Conservation (phyloP, 2,329 filamentous ascomycete species). For the Cordyceps javanica region DNA sequence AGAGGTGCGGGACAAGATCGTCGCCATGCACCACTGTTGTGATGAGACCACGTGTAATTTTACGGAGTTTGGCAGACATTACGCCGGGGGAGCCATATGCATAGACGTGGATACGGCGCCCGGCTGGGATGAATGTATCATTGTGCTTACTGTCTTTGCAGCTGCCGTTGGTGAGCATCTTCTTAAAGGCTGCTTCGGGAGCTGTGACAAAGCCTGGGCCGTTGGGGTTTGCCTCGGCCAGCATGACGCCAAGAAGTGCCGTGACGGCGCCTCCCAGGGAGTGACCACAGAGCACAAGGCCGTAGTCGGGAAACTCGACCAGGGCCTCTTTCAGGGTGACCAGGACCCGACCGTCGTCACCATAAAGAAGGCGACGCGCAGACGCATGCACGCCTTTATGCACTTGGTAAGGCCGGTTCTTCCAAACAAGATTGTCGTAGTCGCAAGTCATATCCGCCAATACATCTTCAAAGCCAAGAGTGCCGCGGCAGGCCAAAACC, state of each 20-base stretch:
- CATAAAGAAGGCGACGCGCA: conserved; percentile 60
- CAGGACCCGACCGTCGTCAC: conserved; percentile 60
- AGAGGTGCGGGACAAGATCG: conserved; percentile 68
- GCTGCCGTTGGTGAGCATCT: conserved; percentile 30
- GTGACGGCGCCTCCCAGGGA: conserved; percentile 66
- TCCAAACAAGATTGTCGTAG: conserved; percentile 60
- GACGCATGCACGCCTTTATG: conserved; percentile 72
- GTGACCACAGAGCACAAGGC: conserved; percentile 63
- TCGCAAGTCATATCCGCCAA: conserved; percentile 70
- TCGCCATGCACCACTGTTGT: conserved; percentile 68
- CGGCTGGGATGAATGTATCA: conserved; percentile 52
- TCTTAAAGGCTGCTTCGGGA: conserved; percentile 35
- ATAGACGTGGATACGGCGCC: conserved; percentile 71
- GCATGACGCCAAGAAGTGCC: conserved; percentile 63
- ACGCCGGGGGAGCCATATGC: conserved; percentile 71
- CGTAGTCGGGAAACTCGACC: conserved; percentile 61
- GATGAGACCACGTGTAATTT: conserved; percentile 65
- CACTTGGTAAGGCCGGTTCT: conserved; percentile 59
- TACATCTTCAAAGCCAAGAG: conserved; percentile 67
- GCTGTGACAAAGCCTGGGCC: conserved; percentile 59
- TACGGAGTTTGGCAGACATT: conserved; percentile 63
- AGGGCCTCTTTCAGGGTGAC: conserved; percentile 60
- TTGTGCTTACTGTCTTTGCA: conserved; percentile 20
- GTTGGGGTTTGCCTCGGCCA: conserved; percentile 54
- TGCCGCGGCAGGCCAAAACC: conserved; percentile 66